Base-by-base conservation (phyloP, 371 early-diverging fungal genomes). In the Syncephalastrum contaminatum region DNA sequence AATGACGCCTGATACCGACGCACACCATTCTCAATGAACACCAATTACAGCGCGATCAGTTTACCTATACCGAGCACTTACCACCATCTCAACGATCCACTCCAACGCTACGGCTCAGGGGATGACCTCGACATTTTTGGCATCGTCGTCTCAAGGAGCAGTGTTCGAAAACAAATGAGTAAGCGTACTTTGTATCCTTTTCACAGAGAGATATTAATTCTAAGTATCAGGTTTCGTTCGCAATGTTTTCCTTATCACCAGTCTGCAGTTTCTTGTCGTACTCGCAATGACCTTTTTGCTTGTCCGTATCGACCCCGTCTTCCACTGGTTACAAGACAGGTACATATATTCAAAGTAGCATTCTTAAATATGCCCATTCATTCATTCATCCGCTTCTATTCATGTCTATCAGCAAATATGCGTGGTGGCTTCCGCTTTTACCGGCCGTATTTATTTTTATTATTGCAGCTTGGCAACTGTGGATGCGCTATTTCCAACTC, bases 61-160 rank as follows among this genome's bases (percentile, higher is more conserved):
- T 19, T 57, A 48, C 59, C 59, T 14, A 51, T 57, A 18, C 57
- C 57, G 7, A 44, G 46, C 42, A 55, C 56, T 20, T 55, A 55
- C 30, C 48, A 55, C 48, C 19, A 16, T 20, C 45, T 43, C 15
- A 51, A 51, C 36, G 54, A 62, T 25, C 43, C 56, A 4, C 56
- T 69, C 51, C 69, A 69, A 14, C 48, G 69, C 14, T 54, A 55
- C 5, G 67, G 69, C 13, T 72, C 72, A n/a, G 69, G 66, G 6
- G 63, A 67, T 51, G 76, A 70, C 24, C 56, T 69, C 21, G 70
- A 72, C 51, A 49, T 76, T 13, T 70, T 76, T 46, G 76, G 76
- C 27, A 64, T 49, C n/a, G 64, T 63, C 13, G 73, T 76, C 13
- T 51, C 54, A 16, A 62, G 70, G 51, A 60, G 63, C 20, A 59